Conservation (phyloP, 768 basidiomycete genomes). For the Termitomyces sp. region DNA sequence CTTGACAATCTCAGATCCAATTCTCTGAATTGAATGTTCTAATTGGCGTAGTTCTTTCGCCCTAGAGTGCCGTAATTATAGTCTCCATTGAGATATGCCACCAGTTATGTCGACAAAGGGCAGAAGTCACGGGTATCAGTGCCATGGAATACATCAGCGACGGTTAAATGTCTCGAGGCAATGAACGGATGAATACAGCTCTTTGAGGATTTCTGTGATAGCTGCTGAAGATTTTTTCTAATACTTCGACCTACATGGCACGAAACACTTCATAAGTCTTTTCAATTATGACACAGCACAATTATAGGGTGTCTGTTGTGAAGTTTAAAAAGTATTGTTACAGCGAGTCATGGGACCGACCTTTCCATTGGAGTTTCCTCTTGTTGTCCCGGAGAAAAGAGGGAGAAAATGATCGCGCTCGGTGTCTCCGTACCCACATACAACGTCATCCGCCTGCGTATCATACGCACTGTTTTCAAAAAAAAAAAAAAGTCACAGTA, state of each 20-base stretch:
- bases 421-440: background rate
- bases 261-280: constrained; percentile 2
- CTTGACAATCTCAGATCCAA: background rate
- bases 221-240: background rate
- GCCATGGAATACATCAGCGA: constrained; percentile 8
- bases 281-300: constrained; percentile 5
- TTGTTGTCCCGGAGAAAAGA: background rate
- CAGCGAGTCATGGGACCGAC: constrained; percentile 5
- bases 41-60: too few species aligned
- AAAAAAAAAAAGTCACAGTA: too few species aligned
- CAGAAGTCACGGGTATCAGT: constrained; percentile 15
- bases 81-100: constrained; percentile 5
- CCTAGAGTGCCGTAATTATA: too few species aligned
- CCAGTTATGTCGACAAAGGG: constrained; percentile 13
- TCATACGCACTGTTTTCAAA: too few species aligned
- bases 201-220: background rate
- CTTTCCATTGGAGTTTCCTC: background rate
- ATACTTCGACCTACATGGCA: background rate
- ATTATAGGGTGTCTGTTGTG: constrained; percentile 8
- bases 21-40: background rate
- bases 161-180: constrained; percentile 14
- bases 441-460: too few species aligned
- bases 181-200: constrained; percentile 11
- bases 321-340: constrained; percentile 4
- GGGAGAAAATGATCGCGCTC: background rate